phyloP scores from a whole-genome alignment of 768 basidiomycete species.

The Ramaria rubella region DNA sequence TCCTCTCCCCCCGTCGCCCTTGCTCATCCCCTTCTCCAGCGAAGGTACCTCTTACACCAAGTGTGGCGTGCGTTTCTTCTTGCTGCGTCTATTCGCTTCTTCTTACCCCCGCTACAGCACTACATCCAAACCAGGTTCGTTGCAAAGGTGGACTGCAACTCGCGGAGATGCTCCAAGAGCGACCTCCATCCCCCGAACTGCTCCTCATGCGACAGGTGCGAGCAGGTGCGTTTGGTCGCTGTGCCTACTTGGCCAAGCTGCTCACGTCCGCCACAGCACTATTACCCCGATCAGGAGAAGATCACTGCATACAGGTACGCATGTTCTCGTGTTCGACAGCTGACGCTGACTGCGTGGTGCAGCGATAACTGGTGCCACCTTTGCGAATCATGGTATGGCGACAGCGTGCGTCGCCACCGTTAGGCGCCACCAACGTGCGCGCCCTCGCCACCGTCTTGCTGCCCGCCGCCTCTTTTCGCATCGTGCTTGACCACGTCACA shows the following conservation, averaged over 20 bases:
- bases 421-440: background rate
- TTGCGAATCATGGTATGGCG: conserved; percentile 10
- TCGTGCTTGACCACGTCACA: background rate
- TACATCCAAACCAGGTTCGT: conserved; percentile 56
- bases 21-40: conserved; percentile 32
- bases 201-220: conserved; percentile 33
- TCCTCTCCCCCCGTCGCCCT: conserved; percentile 19
- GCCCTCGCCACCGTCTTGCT: background rate
- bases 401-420: background rate
- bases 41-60: conserved; percentile 50
- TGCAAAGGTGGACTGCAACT: conserved; percentile 50
- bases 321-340: too few relatives aligned
- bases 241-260: conserved; percentile 8
- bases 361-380: conserved; percentile 11
- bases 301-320: conserved; percentile 33
- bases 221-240: conserved; percentile 30
- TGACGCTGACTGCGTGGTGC: background rate
- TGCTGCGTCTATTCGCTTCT: conserved; percentile 12
- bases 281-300: conserved; percentile 58
- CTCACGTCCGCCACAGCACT: conserved; percentile 39
- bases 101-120: conserved; percentile 37
- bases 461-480: background rate
- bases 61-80: conserved; percentile 44
- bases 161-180: conserved; percentile 37
- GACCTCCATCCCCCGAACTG: conserved; percentile 35